Evolutionary conservation across 2,329 filamentous ascomycete genomes (phyloP), one percentile per base, ranked within the genome.

Genomic region (Botryotinia globosa): DNA sequence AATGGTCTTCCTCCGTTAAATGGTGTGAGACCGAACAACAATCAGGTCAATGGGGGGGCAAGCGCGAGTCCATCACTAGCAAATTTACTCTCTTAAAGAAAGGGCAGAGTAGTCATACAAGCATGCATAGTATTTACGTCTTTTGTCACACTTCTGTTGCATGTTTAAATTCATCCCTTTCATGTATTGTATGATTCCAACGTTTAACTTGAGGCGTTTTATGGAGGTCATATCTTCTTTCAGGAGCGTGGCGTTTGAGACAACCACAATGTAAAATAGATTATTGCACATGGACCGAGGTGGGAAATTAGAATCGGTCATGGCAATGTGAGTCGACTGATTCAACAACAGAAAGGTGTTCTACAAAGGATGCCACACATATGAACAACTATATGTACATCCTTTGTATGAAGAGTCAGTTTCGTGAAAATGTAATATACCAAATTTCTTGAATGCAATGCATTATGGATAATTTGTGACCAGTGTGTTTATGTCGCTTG

Each of bases 41-140:
- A 74, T 32, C 83, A 86, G 65, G 84, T 86, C 45, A 82, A 86
- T 44, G 87, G 87, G 68, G 91, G 91, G n/a, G 92, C 92, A 6
- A 94, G 92, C 78, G 91, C 92, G 25, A 94, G 90, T 78, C 91
- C 92, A 18, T 94, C 92, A 16, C 81, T 94, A 74, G 88, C 90
- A 77, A 94, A 94, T 78, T 82, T 94, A 66, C 85, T 94, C 71
- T 91, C 89, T 65, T 93, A 82, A 66, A 9, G n/a, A 65, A n/a
- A 56, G 37, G 10, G 48, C 39, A 39, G 44, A 16, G 39, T 20
- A 37, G 37, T 44, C 37, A 66, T 58, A n/a, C 61, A 56, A 22
- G 42, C 48, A 54, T 37, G 25, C 45, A 42, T 56, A 56, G 51
- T 25, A 54, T 56, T 18, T 18, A 67, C 25, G 34, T 8, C 48